Evolutionary conservation across 441 rosid genomes (phyloP), one percentile per base, ranked within the genome.

Genomic region (Cnidoscolus chayamansa): DNA sequence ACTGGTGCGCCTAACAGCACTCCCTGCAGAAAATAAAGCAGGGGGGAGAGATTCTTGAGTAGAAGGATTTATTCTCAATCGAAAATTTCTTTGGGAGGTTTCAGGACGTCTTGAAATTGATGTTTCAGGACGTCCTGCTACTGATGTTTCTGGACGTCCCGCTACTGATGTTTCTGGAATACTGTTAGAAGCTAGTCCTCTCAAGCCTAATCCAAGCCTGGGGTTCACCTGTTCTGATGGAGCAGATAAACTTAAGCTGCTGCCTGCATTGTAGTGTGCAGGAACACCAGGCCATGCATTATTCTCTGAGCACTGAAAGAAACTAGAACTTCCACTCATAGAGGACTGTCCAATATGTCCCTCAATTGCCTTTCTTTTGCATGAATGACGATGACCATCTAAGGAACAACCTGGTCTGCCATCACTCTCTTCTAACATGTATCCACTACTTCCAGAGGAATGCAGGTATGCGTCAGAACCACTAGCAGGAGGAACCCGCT

Each of bases 331-430:
- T 64, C 83, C 90, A 60, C 76, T 78, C 6, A 76, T 54, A 51
- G 97, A 92, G 67, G 94, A 83, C 78, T 87, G 91, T 17, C 89
- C 96, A 60, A 82, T 70, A 75, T 84, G 81, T 19, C 83, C 89
- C 73, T 87, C 98, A 64, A 84, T 74, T 57, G 94, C 88, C 84
- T 92, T 94, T 79, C 99, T 88, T 84, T 94, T 94, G 81, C 91
- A 82, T 35, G 93, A 84, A 54, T 82, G 76, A 47, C 86, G 95
- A 2, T 82, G 83, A 16, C 87, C 90, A 64, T 87, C 96, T 64
- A 74, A 68, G 55, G 90, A 82, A 64, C 85, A 78, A 75, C 87
- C 86, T 1, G 82, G 80, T 73, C 88, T 84, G 63, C 75, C 80
- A 65, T 74, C 79, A 81, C 67, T 81, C 55, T 79, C 88, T 70